A percentile compares a stretch with the other conserved stretches of the same genome.
These are phyloP conservation scores for Aureobasidium sp. DNA, from an alignment of 2,329 filamentous ascomycete species.

Conservation along the genomic window DNA sequence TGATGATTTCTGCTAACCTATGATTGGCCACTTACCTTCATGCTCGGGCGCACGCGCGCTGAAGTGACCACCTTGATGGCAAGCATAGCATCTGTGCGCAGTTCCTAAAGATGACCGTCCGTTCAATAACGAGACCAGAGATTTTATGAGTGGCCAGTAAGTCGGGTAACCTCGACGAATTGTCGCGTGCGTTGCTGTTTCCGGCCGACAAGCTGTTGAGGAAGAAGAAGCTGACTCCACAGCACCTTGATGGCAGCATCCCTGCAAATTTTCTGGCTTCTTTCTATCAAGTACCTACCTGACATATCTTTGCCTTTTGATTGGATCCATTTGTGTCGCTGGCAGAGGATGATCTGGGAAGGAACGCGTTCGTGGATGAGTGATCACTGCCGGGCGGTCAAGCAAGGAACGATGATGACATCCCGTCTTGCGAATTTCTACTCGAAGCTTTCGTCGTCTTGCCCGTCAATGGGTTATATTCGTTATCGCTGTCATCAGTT, in stretches of 20 bases:
- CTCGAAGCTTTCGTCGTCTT: no score
- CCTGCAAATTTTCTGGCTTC: background rate
- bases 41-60: background rate
- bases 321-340: background rate
- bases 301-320: background rate
- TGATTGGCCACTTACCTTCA: constrained; percentile 3
- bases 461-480: no score
- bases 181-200: background rate
- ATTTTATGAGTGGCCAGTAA: constrained; percentile 3
- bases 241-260: constrained; percentile 7
- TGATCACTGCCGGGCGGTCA: constrained; percentile 4
- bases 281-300: background rate
- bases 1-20: constrained; percentile 4
- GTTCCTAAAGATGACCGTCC: no score
- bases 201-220: background rate
- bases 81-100: background rate
- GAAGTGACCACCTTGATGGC: constrained; percentile 5
- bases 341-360: background rate
- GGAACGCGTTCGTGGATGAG: background rate
- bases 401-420: background rate
- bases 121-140: no score
- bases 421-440: background rate
- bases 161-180: background rate
- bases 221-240: background rate
- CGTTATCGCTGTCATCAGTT: no score